Evolutionary conservation across 2,329 filamentous ascomycete genomes (phyloP), one percentile per base, ranked within the genome.

Genomic region (Cladophialophora yegresii): DNA sequence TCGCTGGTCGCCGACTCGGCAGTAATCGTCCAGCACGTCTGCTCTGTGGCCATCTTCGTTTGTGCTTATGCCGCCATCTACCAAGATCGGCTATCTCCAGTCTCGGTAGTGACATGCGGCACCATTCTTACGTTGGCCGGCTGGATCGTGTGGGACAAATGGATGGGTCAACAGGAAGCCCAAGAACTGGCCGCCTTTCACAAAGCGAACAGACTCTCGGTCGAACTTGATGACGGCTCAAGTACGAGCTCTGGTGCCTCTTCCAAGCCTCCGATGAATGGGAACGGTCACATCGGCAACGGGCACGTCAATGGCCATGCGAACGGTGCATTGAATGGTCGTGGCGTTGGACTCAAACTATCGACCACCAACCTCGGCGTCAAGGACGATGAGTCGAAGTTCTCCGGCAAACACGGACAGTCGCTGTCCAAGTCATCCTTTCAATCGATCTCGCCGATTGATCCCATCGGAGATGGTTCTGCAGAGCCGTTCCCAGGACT

Each of bases 21-120:
- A 2, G 92, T 98, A 64, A 97, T 99, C 70, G 90, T 98, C 20
- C 95, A 99, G 77, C 95, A 99, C 76, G 90, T 98, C 55, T 96
- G 92, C 76, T 96, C 92, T 7, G 93, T 98, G 66, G 90, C 90
- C 60, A 93, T 99, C 62, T 99, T 98, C 74, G 85, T 96, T 66
- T 93, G 93, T 69, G 96, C 91, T 77, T 99, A 99, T 75, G 88
- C 93, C 16, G 92, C 88, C 59, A 99, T 99, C 67, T 90, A 90
- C 71, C 87, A 93, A 71, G 88, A 93, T 71, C 86, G 92, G 45
- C 87, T 97, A n/a, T 92, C 90, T 36, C 93, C 93, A 1, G 87
- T 96, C n/a, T 88, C 91, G 0, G 88, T 98, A 3, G 92, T 96
- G 12, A 89, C 90, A 68, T 92, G 89, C 84, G 90, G 91, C 54